Conservation (phyloP, 1,284 basidiomycete species). For the Fomitopsis pinicola region DNA sequence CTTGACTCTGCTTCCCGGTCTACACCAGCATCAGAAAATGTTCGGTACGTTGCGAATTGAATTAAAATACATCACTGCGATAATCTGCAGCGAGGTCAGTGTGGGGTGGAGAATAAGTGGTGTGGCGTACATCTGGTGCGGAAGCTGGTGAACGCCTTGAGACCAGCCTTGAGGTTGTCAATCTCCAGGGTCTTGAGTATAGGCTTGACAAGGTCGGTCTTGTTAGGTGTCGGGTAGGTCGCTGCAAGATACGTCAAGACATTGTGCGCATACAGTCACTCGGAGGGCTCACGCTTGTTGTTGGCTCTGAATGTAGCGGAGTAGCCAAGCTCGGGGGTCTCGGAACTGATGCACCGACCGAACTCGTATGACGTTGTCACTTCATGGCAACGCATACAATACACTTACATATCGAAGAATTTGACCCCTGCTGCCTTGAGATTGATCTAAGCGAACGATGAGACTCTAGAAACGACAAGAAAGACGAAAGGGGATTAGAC, state of each 20-base stretch:
- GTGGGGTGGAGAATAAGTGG: background rate
- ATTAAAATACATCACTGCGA: conserved; percentile 53
- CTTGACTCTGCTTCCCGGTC: conserved; percentile 78
- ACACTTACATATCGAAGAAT: conserved; percentile 83
- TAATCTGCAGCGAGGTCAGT: conserved; percentile 6
- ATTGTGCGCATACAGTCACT: background rate
- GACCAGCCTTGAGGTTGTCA: conserved; percentile 63
- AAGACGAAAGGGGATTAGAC: conserved; percentile 5
- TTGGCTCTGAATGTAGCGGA: conserved; percentile 35
- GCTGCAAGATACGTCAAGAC: conserved; percentile 27
- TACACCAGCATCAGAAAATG: conserved; percentile 25
- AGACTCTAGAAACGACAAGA: conserved; percentile 9
- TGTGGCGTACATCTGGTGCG: conserved; percentile 56
- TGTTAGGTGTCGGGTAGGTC: conserved; percentile 54
- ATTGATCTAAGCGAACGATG: conserved; percentile 50
- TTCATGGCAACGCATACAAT: conserved; percentile 9
- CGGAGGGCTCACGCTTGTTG: conserved; percentile 33
- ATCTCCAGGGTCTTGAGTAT: conserved; percentile 66
- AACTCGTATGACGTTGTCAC: conserved; percentile 12
- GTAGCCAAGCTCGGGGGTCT: conserved; percentile 59
- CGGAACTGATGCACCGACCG: conserved; percentile 52
- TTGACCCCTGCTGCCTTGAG: conserved; percentile 70
- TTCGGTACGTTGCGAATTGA: background rate
- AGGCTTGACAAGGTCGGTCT: conserved; percentile 50
- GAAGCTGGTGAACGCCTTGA: conserved; percentile 74